Percentiles rank a stretch among this genome's conserved stretches.
Conservation (phyloP, 2,329 filamentous ascomycete genomes). For the Aspergillus floridensis region DNA sequence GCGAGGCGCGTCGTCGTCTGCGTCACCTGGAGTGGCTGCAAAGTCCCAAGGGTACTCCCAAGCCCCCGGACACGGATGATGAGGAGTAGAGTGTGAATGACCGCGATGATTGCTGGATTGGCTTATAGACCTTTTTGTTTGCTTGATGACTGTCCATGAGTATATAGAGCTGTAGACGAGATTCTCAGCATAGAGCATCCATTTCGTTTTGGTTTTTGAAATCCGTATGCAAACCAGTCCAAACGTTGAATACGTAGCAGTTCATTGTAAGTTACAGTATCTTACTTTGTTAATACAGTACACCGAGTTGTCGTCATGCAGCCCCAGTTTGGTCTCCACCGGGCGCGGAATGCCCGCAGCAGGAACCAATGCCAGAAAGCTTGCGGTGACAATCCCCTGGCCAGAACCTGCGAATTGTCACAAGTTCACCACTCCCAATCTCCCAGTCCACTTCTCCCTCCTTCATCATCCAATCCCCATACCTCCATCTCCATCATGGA, state of each 20-base stretch:
- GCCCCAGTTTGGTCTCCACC: not conserved
- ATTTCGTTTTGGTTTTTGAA: not conserved
- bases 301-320: not conserved
- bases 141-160: conserved; percentile 5
- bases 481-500: no score
- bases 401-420: no score
- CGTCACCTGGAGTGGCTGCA: conserved; percentile 80
- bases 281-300: not conserved
- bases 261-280: no score
- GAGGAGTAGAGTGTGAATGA: conserved; percentile 49
- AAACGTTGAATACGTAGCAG: no score
- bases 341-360: not conserved
- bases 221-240: no score
- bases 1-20: conserved; percentile 79
- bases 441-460: not conserved
- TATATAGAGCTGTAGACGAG: conserved; percentile 12
- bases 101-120: conserved; percentile 10
- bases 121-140: not conserved
- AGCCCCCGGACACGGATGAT: conserved; percentile 74
- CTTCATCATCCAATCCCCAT: not conserved
- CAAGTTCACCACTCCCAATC: no score
- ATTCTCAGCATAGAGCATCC: not conserved
- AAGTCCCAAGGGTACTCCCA: conserved; percentile 78
- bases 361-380: not conserved
- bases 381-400: no score